These are phyloP conservation scores for Calocera viscosa DNA, from an alignment of 768 basidiomycete species.

Conservation along the genomic window DNA sequence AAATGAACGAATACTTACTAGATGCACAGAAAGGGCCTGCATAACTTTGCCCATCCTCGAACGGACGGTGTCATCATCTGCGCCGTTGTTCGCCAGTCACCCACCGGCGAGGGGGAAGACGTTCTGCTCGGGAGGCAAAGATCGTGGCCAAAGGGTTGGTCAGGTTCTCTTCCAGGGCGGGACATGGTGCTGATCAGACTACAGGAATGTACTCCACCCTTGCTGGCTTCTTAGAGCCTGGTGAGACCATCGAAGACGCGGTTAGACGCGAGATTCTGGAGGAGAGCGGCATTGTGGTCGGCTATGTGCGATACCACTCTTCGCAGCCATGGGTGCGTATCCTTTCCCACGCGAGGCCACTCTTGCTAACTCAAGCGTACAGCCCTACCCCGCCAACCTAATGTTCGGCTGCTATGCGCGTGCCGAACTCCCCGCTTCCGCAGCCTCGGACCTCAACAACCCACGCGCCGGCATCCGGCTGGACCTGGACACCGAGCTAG, in stretches of 20 bases:
- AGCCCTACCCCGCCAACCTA: slow-evolving; percentile 84
- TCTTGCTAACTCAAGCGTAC: slow-evolving; percentile 9
- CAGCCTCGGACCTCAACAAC: slow-evolving; percentile 37
- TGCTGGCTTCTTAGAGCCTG: slow-evolving; percentile 90
- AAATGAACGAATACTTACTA: neutral
- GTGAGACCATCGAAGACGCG: slow-evolving; percentile 88
- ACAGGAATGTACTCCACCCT: slow-evolving; percentile 69
- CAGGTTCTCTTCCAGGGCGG: neutral
- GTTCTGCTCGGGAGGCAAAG: slow-evolving; percentile 64
- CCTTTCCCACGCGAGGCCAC: neutral
- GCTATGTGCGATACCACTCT: slow-evolving; percentile 73
- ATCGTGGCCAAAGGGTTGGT: slow-evolving; percentile 28
- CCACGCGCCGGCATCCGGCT: slow-evolving; percentile 38
- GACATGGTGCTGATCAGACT: neutral
- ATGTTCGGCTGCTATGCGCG: slow-evolving; percentile 85
- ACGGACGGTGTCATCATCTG: slow-evolving; percentile 88
- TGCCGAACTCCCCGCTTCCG: slow-evolving; percentile 36
- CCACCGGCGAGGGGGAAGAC: slow-evolving; percentile 41
- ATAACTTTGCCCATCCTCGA: slow-evolving; percentile 74
- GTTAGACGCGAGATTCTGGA: slow-evolving; percentile 91
- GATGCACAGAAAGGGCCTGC: slow-evolving; percentile 54
- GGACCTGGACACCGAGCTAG: slow-evolving; percentile 93
- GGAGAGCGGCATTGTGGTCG: slow-evolving; percentile 82
- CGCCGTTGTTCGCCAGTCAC: slow-evolving; percentile 62
- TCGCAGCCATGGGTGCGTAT: slow-evolving; percentile 61